Evolutionary conservation across 176 grass and related monocot genomes (phyloP), one percentile per base, ranked within the genome.

Genomic region (Cenchrus americanus): DNA sequence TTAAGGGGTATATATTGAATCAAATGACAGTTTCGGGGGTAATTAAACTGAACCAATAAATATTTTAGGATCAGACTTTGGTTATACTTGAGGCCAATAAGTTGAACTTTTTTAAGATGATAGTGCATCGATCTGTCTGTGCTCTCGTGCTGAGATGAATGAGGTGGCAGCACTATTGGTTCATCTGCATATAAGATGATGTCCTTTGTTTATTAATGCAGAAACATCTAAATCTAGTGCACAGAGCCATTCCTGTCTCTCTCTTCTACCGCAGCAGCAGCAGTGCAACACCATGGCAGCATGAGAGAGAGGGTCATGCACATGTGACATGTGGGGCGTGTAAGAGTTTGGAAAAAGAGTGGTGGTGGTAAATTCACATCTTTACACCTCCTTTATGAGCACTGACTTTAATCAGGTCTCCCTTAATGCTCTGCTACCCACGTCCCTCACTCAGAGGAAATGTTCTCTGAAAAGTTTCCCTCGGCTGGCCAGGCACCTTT

Each of bases 391-490:
- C 81, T 91, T 87, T 87, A 91, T 84, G 89, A 81, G 55, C 70
- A 87, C 68, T 85, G 89, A 71, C 89, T 87, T 91, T 86, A 86
- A 90, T 90, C 88, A 83, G 84, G 78, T 74, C 48, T 62, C 81
- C 53, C 84, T 86, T 82, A 86, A 86, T 88, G 90, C 74, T 80
- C 86, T 86, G 90, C 69, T 86, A 80, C 90, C 88, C 79, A 90
- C 60, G 3, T 34, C 57, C 41, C 80, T 90, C 77, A 19, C 66
- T 62, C 54, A 57, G 46, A 26, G 79, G 73, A 92, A 86, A 79
- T 86, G 86, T 88, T 92, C 86, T 80, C 90, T 88, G 83, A 69
- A 86, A 89, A 92, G 83, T 71, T 86, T 86, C 80, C 61, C 62
- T 83, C 88, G 59, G 80, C 67, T 92, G 27, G 75, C 79, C 82